Conservation (phyloP, 495 filamentous ascomycete genomes). For the Daldinia bambusicola region DNA sequence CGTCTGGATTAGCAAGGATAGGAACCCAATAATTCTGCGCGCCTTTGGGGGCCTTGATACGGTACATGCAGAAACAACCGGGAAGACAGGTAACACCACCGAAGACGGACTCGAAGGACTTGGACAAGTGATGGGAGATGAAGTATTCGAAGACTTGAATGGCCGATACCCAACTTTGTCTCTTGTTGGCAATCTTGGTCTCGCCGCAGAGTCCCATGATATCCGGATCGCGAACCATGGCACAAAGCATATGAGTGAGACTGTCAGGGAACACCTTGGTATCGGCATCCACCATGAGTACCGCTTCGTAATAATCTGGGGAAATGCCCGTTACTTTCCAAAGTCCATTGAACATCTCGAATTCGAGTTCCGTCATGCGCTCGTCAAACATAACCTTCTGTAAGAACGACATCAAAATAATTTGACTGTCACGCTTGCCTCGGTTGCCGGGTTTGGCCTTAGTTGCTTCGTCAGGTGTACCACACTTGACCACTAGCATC, state of each 20-base stretch:
- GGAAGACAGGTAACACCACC: constrained; percentile 99
- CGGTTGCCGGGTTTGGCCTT: constrained; percentile 93
- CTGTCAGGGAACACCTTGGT: constrained; percentile 99
- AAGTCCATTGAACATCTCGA: constrained; percentile 99
- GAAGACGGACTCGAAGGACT: constrained; percentile 98
- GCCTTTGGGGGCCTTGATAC: constrained; percentile 98
- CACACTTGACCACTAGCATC: constrained; percentile 97
- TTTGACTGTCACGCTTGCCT: constrained; percentile 98
- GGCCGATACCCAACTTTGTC: constrained; percentile 91
- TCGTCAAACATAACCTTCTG: constrained; percentile 99
- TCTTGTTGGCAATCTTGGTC: constrained; percentile 99
- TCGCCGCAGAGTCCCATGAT: constrained; percentile 99
- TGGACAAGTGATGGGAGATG: constrained; percentile 95
- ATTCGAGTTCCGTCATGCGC: constrained; percentile 99
- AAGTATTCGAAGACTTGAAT: constrained; percentile 99
- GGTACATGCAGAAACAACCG: constrained; percentile 99
- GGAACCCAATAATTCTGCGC: constrained; percentile 99
- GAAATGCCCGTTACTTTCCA: constrained; percentile 99
- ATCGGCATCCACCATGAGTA: constrained; percentile 99
- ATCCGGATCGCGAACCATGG: constrained; percentile 99
- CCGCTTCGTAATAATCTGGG: constrained; percentile 95
- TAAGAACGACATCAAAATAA: constrained; percentile 98
- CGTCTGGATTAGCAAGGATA: constrained; percentile 96
- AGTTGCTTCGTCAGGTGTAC: constrained; percentile 84
- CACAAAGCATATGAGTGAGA: constrained; percentile 97